Base-by-base conservation (phyloP, 768 basidiomycete species). In the Boletus tylopilopsis region DNA sequence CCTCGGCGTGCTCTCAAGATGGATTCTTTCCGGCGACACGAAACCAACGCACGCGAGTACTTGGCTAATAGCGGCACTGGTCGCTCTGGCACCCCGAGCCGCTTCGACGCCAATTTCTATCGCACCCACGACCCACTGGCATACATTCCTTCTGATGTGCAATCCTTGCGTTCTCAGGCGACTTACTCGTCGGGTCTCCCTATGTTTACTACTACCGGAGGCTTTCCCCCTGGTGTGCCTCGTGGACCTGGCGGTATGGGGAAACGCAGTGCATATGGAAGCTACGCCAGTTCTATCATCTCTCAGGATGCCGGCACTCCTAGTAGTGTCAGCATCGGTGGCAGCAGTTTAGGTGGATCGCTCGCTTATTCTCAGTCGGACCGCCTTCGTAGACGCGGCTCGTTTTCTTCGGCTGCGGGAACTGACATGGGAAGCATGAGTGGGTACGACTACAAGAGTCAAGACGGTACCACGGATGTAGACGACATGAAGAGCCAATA, bases 91-190 rank as follows among this genome's bases (percentile, higher is more conserved):
- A 90, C 93, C 5, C 90, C 93, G 4, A 93, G 90, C 62, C 90
- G 94, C 49, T 98, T 97, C 70, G 95, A 98, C 68, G 79, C 94
- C 37, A 85, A 87, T 64, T 98, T 96, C 76, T 98, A 94, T 69
- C 84, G 94, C 50, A 91, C 91, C 0, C 94, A 97, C 68, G 94
- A 97, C 64, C 84, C 94, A 0, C 77, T 94, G 46, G 86, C 89
- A 6, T 94, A 94, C 67, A 95, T 97, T 56, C 93, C 94, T 2
- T 91, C 92, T 6, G 96, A 98, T 64, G 90, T 85, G 21, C 95
- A 96, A 65, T 97, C 95, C 4, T 80, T 98, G 39, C 86, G 93
- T 47, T 98, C 95, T 2, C 96, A 99, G 68, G 94, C 95, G 0
- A 94, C 92, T 0, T 94, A 96, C 64, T 89, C 94, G 2, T 93